Percentiles rank a stretch among this genome's conserved stretches.
Evolutionary conservation across 2,329 filamentous ascomycete species (phyloP).

Genomic region (Byssoonygena ceratinophila): DNA sequence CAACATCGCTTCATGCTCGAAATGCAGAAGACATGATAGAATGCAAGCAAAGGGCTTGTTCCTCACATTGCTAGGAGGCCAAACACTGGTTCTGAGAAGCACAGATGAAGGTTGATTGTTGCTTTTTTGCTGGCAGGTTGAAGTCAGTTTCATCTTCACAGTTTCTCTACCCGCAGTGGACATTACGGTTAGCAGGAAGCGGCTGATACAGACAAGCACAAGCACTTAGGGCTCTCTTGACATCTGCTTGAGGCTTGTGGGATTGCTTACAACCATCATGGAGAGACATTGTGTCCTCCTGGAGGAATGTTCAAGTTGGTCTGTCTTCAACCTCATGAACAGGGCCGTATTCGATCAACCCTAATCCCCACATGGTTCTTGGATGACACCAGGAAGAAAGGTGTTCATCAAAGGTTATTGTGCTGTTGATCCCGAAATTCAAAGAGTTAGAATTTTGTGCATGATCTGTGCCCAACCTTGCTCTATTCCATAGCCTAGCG

Average conservation of each 20-base stretch:
- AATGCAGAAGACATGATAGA: not conserved
- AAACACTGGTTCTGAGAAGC: not conserved
- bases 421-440: not conserved
- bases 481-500: not conserved
- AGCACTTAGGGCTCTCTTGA: not conserved
- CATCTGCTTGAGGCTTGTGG: not conserved
- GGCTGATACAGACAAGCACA: too few species aligned
- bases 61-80: not conserved
- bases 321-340: not conserved
- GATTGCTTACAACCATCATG: not conserved
- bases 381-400: not conserved
- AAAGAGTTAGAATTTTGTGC: not conserved
- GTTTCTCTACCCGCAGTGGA: too few species aligned
- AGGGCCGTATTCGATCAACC: not conserved
- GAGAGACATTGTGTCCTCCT: not conserved
- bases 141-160: not conserved
- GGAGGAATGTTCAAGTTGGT: not conserved
- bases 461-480: not conserved
- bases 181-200: not conserved
- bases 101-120: not conserved
- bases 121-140: not conserved
- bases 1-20: slow-evolving; percentile 3
- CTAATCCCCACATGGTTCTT: not conserved
- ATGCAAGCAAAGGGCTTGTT: not conserved
- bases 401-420: not conserved